Conservation (phyloP, 495 filamentous ascomycete species). For the Annulohypoxylon maeteangense region DNA sequence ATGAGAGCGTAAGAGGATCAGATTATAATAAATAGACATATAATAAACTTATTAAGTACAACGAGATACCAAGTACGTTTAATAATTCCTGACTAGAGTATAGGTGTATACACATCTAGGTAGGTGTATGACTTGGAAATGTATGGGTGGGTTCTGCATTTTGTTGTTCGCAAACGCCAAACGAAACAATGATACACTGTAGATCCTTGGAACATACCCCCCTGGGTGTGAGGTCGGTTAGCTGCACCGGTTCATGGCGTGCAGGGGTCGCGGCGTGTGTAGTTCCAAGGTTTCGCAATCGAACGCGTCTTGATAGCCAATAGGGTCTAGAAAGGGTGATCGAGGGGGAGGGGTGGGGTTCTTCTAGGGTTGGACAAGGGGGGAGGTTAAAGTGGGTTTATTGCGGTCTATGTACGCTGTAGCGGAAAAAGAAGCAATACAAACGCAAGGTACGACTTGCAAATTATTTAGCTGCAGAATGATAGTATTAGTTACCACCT, state of each 20-base stretch:
- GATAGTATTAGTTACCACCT: conserved; percentile 19
- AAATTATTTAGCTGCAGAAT: conserved; percentile 34
- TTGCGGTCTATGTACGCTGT: conserved; percentile 10
- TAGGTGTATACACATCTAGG: no score
- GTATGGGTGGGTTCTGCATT: background rate
- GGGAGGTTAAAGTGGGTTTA: conserved; percentile 24
- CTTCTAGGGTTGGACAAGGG: conserved; percentile 4
- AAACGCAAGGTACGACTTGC: conserved; percentile 45
- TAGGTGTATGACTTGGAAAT: background rate
- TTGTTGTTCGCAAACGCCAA: conserved; percentile 10
- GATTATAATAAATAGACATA: background rate
- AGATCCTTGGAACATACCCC: background rate
- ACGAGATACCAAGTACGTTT: background rate
- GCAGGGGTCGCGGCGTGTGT: conserved; percentile 24
- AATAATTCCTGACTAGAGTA: background rate
- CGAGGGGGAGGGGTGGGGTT: conserved; percentile 29
- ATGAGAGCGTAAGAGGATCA: background rate
- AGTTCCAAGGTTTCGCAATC: conserved; percentile 28
- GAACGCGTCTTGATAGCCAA: conserved; percentile 27
- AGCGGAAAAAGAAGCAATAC: conserved; percentile 29
- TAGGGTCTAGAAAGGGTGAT: conserved; percentile 10
- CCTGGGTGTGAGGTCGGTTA: conserved; percentile 24
- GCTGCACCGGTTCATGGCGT: conserved; percentile 27
- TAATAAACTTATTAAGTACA: background rate
- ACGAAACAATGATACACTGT: conserved; percentile 1